Conservation (phyloP, 495 filamentous ascomycete genomes). For the Podospora fimiseda region DNA sequence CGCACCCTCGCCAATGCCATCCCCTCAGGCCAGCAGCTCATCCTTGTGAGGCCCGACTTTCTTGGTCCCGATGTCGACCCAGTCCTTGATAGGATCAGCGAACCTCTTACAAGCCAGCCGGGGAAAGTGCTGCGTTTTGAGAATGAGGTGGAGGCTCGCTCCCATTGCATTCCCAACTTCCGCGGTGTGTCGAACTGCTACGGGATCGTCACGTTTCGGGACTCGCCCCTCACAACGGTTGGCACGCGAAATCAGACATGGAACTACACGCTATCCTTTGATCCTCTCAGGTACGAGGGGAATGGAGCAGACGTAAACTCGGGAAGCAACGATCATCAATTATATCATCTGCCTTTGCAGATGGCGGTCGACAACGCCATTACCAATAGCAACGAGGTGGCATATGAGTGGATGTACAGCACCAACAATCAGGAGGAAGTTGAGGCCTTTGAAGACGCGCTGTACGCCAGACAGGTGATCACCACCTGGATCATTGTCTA, state of each 20-base stretch:
- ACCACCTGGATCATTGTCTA: slow-evolving; percentile 12
- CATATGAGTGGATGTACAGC: slow-evolving; percentile 4
- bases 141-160: neutral
- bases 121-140: slow-evolving; percentile 1
- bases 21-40: slow-evolving; percentile 9
- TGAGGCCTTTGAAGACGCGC: neutral
- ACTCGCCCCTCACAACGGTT: slow-evolving; percentile 12
- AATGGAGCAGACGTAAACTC: neutral
- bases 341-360: slow-evolving; percentile 12
- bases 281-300: slow-evolving; percentile 2
- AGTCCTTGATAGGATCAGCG: slow-evolving; percentile 10
- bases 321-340: slow-evolving; percentile 4
- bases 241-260: slow-evolving; percentile 12
- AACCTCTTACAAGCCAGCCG: neutral
- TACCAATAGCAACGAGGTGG: slow-evolving; percentile 9
- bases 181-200: slow-evolving; percentile 15
- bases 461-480: slow-evolving; percentile 1
- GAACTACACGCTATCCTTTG: slow-evolving; percentile 16
- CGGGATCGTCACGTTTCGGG: slow-evolving; percentile 14
- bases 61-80: slow-evolving; percentile 14
- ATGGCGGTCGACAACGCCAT: slow-evolving; percentile 21
- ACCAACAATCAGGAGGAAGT: neutral
- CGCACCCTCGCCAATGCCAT: slow-evolving; percentile 11
- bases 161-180: slow-evolving; percentile 9
- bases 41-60: slow-evolving; percentile 9